These are phyloP conservation scores for Pontederia paniculata DNA, from an alignment of 176 grass and related monocot species.

Conservation along the genomic window DNA sequence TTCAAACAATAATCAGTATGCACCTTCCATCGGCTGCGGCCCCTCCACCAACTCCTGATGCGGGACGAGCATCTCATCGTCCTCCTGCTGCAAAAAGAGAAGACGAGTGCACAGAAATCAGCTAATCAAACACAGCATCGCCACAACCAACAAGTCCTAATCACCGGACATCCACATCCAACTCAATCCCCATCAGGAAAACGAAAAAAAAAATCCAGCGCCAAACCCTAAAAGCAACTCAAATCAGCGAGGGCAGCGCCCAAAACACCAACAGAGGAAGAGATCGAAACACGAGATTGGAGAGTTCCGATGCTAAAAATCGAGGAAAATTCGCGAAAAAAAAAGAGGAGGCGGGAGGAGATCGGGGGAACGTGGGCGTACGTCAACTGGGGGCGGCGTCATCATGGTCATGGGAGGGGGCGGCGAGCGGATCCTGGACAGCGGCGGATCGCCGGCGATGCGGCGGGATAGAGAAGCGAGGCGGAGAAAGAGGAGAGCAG, in stretches of 20 bases:
- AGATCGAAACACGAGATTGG: neutral
- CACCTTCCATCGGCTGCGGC: constrained; percentile 90
- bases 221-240: constrained; percentile 3
- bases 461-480: too few relatives aligned
- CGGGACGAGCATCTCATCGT: constrained; percentile 77
- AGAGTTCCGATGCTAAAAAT: constrained; percentile 5
- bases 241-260: neutral
- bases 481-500: too few relatives aligned
- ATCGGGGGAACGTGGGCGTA: constrained; percentile 28
- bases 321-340: constrained; percentile 1
- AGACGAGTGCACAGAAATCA: neutral
- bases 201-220: neutral
- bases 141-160: constrained; percentile 15
- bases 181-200: constrained; percentile 4
- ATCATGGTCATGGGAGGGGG: constrained; percentile 55
- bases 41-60: constrained; percentile 49
- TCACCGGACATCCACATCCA: neutral
- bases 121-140: constrained; percentile 21
- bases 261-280: neutral
- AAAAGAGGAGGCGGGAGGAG: constrained; percentile 6
- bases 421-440: neutral
- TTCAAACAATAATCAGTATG: neutral
- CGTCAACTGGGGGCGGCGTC: constrained; percentile 62
- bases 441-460: neutral
- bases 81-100: constrained; percentile 39